A percentile compares a stretch with the other conserved stretches of the same genome.
These are phyloP conservation scores for Aaosphaeria arxii DNA, from an alignment of 2,329 filamentous ascomycete species.

Conservation along the genomic window DNA sequence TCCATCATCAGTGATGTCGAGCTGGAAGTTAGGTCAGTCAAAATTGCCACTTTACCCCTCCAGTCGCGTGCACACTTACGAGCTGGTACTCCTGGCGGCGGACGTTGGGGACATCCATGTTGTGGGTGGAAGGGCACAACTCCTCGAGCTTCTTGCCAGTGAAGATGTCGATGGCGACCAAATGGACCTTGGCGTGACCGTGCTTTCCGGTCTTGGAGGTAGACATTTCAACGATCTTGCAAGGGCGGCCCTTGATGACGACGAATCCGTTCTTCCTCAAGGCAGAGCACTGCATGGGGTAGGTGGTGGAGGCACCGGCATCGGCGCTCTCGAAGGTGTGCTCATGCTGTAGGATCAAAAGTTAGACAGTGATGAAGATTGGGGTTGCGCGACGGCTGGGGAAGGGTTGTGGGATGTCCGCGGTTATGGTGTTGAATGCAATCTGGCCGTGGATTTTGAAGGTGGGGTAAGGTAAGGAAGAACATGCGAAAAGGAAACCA, in stretches of 20 bases:
- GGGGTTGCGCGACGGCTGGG: constrained; percentile 2
- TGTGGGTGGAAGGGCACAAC: constrained; percentile 93
- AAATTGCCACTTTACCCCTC: background rate
- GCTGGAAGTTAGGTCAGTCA: constrained; percentile 50
- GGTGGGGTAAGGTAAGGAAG: constrained; percentile 37
- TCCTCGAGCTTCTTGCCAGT: constrained; percentile 99
- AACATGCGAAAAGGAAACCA: constrained; percentile 14
- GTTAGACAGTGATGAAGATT: constrained; percentile 15
- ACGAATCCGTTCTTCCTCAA: constrained; percentile 99
- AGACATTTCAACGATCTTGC: constrained; percentile 99
- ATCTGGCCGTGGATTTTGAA: constrained; percentile 24
- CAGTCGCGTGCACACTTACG: constrained; percentile 57
- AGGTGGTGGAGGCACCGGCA: constrained; percentile 92
- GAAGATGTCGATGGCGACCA: constrained; percentile 98
- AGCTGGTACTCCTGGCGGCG: constrained; percentile 87
- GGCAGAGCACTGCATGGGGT: constrained; percentile 98
- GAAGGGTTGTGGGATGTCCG: constrained; percentile 1
- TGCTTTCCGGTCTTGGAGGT: constrained; percentile 99
- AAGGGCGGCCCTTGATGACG: constrained; percentile 96
- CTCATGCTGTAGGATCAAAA: constrained; percentile 45
- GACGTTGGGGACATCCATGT: constrained; percentile 98
- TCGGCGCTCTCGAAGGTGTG: constrained; percentile 88
- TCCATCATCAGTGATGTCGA: constrained; percentile 89
- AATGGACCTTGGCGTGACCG: constrained; percentile 99
- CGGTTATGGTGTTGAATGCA: constrained; percentile 21